Base-by-base conservation (phyloP, 2,329 filamentous ascomycete species). In the Chalaropsis ovoidea region DNA sequence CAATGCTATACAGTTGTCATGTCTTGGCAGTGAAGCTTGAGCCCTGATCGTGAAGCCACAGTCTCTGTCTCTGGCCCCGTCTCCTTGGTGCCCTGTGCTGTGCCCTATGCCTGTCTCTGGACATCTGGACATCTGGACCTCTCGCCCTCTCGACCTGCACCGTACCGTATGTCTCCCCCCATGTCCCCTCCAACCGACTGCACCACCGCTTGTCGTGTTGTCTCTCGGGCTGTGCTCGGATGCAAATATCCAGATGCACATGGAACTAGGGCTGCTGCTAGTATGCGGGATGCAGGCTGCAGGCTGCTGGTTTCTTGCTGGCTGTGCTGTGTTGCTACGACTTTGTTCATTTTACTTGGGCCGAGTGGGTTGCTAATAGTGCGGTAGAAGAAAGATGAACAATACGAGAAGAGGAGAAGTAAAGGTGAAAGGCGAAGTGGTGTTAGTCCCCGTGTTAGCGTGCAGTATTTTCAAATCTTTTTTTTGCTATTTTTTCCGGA, bases 1-100 rank as follows among this genome's bases (percentile, higher is more conserved):
- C 52, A 56, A 56, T 56, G 52, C 22, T 56, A 15, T 49, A 22
- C 52, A 56, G 31, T 56, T 56, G 52, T 56, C 52, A 56, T 27
- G 52, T 56, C 52, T 56, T 56, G 52, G 52, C 52, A 56, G 17
- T 35, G 52, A 35, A 56, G 52, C 52, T 31, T 56, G 52, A 56
- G 52, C 52, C 13, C 52, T 56, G 52, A n/a, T 31, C 31, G 31
- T 31, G 31, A 31, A 31, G 31, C n/a, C n/a, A n/a, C 31, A 31
- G 6, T 2, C 42, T 43, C 3, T 43, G 7, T n/a, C 42, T 10
- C 13, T 13, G 10, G 22, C 22, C 22, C 24, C 17, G 2, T 35
- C 22, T 15, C 22, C 27, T 56, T 22, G 17, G 52, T 11, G 24
- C 52, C 52, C 27, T 56, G 52, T 56, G n/a, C 22, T 10, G 19